phyloP scores from a whole-genome alignment of 768 basidiomycete species.

The Leccinum subgranulosum region DNA sequence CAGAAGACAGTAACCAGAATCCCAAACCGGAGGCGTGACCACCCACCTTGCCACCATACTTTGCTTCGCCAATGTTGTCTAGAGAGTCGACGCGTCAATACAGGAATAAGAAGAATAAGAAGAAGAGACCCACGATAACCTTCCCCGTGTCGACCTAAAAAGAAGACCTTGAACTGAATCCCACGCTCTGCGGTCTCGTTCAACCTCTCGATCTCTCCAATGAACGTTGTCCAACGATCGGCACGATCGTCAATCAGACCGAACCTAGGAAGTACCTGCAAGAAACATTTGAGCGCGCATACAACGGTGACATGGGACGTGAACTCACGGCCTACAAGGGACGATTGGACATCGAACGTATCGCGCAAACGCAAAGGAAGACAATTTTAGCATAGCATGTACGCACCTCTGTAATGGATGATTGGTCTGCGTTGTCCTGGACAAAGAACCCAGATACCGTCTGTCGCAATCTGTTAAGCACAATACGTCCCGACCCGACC shows the following conservation, averaged over 20 bases:
- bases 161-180: constrained; percentile 49
- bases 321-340: constrained; percentile 15
- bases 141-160: constrained; percentile 69
- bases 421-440: constrained; percentile 12
- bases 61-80: constrained; percentile 70
- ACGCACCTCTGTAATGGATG: constrained; percentile 6
- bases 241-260: constrained; percentile 40
- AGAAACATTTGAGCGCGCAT: neutral
- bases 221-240: constrained; percentile 48
- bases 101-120: neutral
- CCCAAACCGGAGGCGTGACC: neutral
- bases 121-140: constrained; percentile 35
- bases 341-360: neutral
- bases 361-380: neutral
- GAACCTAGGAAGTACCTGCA: constrained; percentile 20
- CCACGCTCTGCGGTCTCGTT: constrained; percentile 12
- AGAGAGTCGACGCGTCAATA: neutral
- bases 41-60: constrained; percentile 54
- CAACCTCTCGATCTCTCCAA: constrained; percentile 40
- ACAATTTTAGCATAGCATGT: neutral
- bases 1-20: neutral
- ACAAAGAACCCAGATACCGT: constrained; percentile 20
- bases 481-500: neutral
- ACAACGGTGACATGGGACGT: neutral
- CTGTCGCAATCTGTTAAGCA: neutral